phyloP scores from a whole-genome alignment of 2,329 filamentous ascomycete genomes.

The Stagonosporopsis tanaceti region DNA sequence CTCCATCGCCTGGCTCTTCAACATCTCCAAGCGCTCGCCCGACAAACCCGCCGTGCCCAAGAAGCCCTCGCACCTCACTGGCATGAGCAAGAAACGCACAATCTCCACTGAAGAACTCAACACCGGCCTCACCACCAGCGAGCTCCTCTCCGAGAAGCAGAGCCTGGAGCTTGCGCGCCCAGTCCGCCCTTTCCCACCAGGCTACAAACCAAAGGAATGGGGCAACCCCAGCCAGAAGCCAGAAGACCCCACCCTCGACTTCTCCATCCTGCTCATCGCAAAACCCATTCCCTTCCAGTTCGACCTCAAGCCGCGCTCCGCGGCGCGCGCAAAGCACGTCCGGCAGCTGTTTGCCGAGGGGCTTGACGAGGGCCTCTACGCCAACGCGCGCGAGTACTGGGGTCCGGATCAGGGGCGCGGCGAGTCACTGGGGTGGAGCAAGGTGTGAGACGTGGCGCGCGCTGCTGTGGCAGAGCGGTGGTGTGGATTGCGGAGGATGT shows the following conservation, averaged over 20 bases:
- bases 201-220: slow-evolving; percentile 36
- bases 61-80: slow-evolving; percentile 26
- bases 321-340: slow-evolving; percentile 42
- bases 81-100: slow-evolving; percentile 45
- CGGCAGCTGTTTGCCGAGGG: slow-evolving; percentile 47
- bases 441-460: slow-evolving; percentile 34
- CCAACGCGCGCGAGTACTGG: slow-evolving; percentile 50
- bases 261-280: slow-evolving; percentile 55
- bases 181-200: slow-evolving; percentile 14
- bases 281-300: slow-evolving; percentile 58
- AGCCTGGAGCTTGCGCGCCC: slow-evolving; percentile 23
- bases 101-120: slow-evolving; percentile 50
- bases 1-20: slow-evolving; percentile 56
- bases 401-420: slow-evolving; percentile 44
- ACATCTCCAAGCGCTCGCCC: slow-evolving; percentile 41
- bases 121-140: slow-evolving; percentile 32
- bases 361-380: slow-evolving; percentile 51
- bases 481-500: neutral
- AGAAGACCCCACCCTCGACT: slow-evolving; percentile 55
- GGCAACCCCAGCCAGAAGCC: slow-evolving; percentile 33
- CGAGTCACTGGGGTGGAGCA: slow-evolving; percentile 46
- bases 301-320: slow-evolving; percentile 47
- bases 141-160: slow-evolving; percentile 33
- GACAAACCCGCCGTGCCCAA: slow-evolving; percentile 22
- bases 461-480: neutral